Evolutionary conservation across 345 rosid species (phyloP).

Genomic region (Salix suchowensis): DNA sequence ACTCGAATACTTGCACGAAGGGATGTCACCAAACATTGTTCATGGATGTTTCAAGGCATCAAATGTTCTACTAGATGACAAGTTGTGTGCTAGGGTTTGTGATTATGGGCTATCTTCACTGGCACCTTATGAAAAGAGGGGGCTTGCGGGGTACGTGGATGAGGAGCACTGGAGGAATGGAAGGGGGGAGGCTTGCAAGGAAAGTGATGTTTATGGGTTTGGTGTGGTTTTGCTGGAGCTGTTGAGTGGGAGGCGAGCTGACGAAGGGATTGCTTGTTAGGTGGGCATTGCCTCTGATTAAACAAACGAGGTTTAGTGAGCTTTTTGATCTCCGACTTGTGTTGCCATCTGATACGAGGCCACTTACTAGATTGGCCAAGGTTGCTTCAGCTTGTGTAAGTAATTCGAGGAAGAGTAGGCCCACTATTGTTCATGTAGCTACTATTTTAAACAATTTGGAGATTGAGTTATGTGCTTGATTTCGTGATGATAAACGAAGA

Average conservation of each 20-base stretch:
- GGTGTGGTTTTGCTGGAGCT: constrained; percentile 81
- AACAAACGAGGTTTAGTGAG: constrained; percentile 50
- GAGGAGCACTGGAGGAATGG: constrained; percentile 47
- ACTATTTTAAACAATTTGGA: constrained; percentile 68
- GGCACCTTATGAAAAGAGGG: constrained; percentile 48
- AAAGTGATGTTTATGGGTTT: constrained; percentile 70
- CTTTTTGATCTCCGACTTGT: constrained; percentile 55
- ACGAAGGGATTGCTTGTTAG: constrained; percentile 61
- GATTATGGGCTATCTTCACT: constrained; percentile 71
- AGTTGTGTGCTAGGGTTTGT: constrained; percentile 42
- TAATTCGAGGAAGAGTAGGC: constrained; percentile 65
- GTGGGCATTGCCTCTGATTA: constrained; percentile 81
- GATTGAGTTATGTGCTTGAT: constrained; percentile 19
- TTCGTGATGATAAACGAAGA: not conserved
- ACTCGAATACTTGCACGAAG: constrained; percentile 59
- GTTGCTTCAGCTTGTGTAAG: constrained; percentile 82
- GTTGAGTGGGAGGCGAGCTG: constrained; percentile 66
- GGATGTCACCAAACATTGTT: constrained; percentile 40
- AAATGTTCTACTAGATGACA: constrained; percentile 55
- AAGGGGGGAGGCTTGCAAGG: constrained; percentile 46
- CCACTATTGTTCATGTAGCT: constrained; percentile 52
- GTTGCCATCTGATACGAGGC: constrained; percentile 41
- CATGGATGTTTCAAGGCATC: constrained; percentile 72
- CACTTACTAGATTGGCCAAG: constrained; percentile 59
- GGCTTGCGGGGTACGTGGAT: constrained; percentile 48